Percentiles rank a stretch among this genome's conserved stretches.
Evolutionary conservation across 805 yeast species (phyloP).

Genomic region (Monosporozyma servazzii): DNA sequence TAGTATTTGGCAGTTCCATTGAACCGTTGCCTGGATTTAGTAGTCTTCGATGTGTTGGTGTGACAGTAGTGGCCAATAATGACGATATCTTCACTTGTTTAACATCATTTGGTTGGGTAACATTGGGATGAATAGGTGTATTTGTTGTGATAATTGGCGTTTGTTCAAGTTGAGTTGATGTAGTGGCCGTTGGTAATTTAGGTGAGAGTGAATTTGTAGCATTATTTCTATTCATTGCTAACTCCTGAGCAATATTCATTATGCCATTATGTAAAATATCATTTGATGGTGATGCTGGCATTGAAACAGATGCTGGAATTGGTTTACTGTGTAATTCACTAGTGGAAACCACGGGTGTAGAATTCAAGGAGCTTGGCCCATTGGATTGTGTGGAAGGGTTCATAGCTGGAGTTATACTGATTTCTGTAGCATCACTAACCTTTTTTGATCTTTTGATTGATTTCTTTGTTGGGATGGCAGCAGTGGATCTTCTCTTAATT

Average conservation of each 20-base stretch:
- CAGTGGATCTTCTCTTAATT: conserved; percentile 2
- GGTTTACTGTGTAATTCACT: background rate
- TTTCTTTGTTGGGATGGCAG: background rate
- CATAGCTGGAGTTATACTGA: too few relatives aligned
- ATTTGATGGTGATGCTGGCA: background rate
- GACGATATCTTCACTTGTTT: conserved; percentile 14
- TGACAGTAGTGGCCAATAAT: conserved; percentile 6
- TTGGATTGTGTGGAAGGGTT: background rate
- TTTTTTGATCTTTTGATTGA: background rate
- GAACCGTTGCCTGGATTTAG: background rate
- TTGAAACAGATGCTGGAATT: background rate
- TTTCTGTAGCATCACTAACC: background rate
- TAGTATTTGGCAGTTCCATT: background rate
- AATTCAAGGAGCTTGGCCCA: background rate
- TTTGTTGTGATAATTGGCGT: conserved; percentile 10
- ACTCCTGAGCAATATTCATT: conserved; percentile 27
- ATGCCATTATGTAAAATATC: background rate
- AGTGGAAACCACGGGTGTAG: background rate
- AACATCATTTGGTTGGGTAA: background rate
- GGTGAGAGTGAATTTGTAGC: background rate
- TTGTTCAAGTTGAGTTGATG: conserved; percentile 1
- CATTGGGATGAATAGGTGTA: conserved; percentile 1
- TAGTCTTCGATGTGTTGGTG: background rate
- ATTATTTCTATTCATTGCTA: conserved; percentile 25
- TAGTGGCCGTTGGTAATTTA: background rate